Evolutionary conservation across 2,329 filamentous ascomycete genomes (phyloP).

Genomic region (Paraphoma chrysanthemicola): DNA sequence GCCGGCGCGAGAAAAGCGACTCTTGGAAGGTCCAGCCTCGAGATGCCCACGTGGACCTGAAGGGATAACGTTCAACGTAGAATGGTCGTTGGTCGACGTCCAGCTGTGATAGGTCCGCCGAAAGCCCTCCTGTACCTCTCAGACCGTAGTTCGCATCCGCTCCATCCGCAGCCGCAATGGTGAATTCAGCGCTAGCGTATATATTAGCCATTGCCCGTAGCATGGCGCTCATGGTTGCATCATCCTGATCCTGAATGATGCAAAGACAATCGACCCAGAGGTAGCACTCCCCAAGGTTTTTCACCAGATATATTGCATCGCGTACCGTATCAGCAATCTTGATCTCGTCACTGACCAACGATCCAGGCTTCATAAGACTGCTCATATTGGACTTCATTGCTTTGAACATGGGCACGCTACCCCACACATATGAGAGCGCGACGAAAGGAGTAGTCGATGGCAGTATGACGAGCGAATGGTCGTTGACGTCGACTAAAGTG

Average conservation of each 20-base stretch:
- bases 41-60: not conserved
- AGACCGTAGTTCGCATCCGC: constrained; percentile 12
- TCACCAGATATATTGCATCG: constrained; percentile 13
- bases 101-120: not conserved
- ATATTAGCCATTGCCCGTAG: constrained; percentile 14
- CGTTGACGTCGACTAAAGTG: not conserved
- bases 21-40: constrained; percentile 24
- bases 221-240: constrained; percentile 4
- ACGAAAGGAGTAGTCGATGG: not conserved
- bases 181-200: constrained; percentile 16
- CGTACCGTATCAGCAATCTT: constrained; percentile 5
- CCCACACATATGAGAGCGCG: not conserved
- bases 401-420: not conserved
- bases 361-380: not conserved
- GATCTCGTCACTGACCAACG: not conserved
- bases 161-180: constrained; percentile 15
- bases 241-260: constrained; percentile 12
- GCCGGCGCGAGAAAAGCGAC: constrained; percentile 11
- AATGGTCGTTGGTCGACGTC: not conserved
- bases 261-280: constrained; percentile 20
- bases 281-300: constrained; percentile 8
- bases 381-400: not conserved
- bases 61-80: not conserved
- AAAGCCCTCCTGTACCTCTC: not conserved
- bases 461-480: not conserved